Base-by-base conservation (phyloP, 768 basidiomycete genomes). In the Pisolithus orientalis region DNA sequence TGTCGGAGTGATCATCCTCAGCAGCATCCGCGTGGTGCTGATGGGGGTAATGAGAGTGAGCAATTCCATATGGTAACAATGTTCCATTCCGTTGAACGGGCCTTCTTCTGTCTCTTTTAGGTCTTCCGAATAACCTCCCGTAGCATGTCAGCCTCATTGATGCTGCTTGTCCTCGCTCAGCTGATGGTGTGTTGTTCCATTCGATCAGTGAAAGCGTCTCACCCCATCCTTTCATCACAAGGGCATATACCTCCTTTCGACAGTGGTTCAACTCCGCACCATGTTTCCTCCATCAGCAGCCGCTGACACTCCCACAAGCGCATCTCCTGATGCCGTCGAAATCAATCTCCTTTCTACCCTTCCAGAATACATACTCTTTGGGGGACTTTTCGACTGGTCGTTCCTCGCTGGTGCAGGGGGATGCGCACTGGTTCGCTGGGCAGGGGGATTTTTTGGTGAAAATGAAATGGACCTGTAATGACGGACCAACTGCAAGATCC, bases 171-270 rank as follows among this genome's bases (percentile, higher is more conserved):
- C 9, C 75, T 93, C 24, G 85, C 89, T 6, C 89, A 93, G 63
- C 74, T 93, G 44, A 90, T 93, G 90, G 90, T 89, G 57, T 61
- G 54, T 50, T 52, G 57, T 43, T 51, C 13, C 24, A 24, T 34
- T 61, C 52, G 42, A 24, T 37, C 29, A 54, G 44, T 44, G 25
- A 13, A 25, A 13, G 29, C n/a, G 38, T 48, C 34, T 43, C 56
- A 32, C 39, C 57, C 39, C 28, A 25, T 38, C 21, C 21, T 45
- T 37, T 10, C 16, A 34, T 44, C n/a, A 27, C 57, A 17, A 92
- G 90, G 87, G 85, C 10, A 85, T 88, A 40, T 93, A 93, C 63
- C 78, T 92, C 34, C 79, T 93, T 28, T 84, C 88, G 4, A 92
- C 89, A 0, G 70, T 92, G 45, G 83, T 92, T 11, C 90, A 93